phyloP scores from a whole-genome alignment of 2,329 filamentous ascomycete species.

The Hypoxylon sp. region DNA sequence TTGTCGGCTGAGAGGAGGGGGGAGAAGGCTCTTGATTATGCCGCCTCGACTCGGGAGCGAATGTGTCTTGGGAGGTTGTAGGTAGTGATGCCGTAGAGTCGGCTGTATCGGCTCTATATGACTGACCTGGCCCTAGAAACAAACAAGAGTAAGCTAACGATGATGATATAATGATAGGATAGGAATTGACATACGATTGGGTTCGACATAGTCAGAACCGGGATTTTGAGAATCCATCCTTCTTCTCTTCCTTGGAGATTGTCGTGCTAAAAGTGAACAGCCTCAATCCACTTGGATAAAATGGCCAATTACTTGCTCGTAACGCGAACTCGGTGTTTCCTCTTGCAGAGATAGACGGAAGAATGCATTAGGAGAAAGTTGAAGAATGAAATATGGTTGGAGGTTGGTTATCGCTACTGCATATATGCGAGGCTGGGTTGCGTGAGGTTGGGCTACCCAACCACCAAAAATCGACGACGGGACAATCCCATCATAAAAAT shows the following conservation, averaged over 20 bases:
- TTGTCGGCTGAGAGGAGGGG: slow-evolving; percentile 49
- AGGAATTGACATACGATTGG: slow-evolving; percentile 36
- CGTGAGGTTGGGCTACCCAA: slow-evolving; percentile 34
- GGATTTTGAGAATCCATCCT: slow-evolving; percentile 39
- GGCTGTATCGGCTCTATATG: slow-evolving; percentile 20
- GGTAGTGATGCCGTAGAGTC: slow-evolving; percentile 42
- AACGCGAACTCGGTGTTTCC: slow-evolving; percentile 23
- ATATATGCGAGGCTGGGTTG: slow-evolving; percentile 38
- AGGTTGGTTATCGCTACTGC: slow-evolving; percentile 22
- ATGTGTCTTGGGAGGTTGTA: slow-evolving; percentile 41
- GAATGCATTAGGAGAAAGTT: slow-evolving; percentile 24
- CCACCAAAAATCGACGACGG: slow-evolving; percentile 20
- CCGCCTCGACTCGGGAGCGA: slow-evolving; percentile 35
- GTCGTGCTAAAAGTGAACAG: slow-evolving; percentile 19
- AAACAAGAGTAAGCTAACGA: slow-evolving; percentile 13
- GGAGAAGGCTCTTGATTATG: slow-evolving; percentile 41
- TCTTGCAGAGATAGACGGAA: slow-evolving; percentile 26
- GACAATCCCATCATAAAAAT: slow-evolving; percentile 5
- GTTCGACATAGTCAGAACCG: slow-evolving; percentile 36
- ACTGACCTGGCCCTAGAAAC: slow-evolving; percentile 34
- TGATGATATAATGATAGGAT: slow-evolving; percentile 6
- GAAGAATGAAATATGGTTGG: slow-evolving; percentile 35
- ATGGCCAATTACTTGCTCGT: slow-evolving; percentile 31
- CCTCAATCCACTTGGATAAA: slow-evolving; percentile 28
- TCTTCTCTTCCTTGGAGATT: slow-evolving; percentile 15